Evolutionary conservation across 2,329 filamentous ascomycete species (phyloP), one percentile per base, ranked within the genome.

Genomic region (Penicillium sp.): DNA sequence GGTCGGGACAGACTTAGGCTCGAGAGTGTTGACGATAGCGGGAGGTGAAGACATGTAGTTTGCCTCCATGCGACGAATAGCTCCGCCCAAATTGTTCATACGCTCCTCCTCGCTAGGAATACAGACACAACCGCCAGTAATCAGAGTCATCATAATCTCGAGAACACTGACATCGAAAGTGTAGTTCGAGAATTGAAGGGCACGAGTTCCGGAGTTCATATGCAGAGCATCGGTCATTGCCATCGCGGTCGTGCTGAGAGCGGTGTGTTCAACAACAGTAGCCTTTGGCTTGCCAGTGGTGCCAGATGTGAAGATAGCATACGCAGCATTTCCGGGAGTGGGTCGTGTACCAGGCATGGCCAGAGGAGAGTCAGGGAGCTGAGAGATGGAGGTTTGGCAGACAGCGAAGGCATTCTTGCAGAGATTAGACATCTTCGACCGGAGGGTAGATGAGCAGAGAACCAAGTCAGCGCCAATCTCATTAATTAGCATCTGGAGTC

Each of bases 241-340:
- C 3, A 77, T 61, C 42, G 82, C 78, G 0, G 77, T 75, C 0
- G 82, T 81, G 1, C 81, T 80, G 1, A 87, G 73, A 0, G 82
- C 78, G 0, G 72, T 72, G 59, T 89, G 86, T 7, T 81, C 81
- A 53, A 87, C 81, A 16, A 85, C 81, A 11, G 85, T 80, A 1
- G 83, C 84, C 51, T 83, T 83, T 0, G 82, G 81, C 45, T 76
- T 78, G 44, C 78, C 79, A 1, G 81, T 80, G 0, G 80, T 81
- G 0, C 81, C 80, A 2, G 80, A 80, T 0, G 79, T 81, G 54
- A 87, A 83, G 4, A 88, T 78, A 3, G 84, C 75, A 61, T 85
- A 87, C 0, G 84, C 84, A 18, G 68, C 64, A 46, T 69, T 70
- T 2, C 53, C 43, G 3, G 67, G 60, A 2, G 36, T 62, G 22